These are phyloP conservation scores for Obelidium mucronatum DNA, from an alignment of 192 early-diverging fungal species.

Conservation along the genomic window DNA sequence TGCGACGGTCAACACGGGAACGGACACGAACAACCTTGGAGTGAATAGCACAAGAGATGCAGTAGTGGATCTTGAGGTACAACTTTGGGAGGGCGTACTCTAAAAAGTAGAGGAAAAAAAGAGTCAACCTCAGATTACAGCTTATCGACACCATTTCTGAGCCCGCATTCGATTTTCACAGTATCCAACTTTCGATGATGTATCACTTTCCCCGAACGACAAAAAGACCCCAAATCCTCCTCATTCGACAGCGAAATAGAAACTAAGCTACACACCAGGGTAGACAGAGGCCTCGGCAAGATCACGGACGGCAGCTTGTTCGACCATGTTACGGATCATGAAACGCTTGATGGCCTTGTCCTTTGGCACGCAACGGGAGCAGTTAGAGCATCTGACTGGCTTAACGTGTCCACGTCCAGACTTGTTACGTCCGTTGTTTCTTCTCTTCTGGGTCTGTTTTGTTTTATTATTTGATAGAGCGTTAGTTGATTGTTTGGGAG, in stretches of 20 bases:
- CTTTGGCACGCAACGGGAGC: conserved; percentile 95
- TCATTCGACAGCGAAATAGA: background rate
- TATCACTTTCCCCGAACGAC: too few species aligned
- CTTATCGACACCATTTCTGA: too few species aligned
- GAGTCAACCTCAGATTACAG: too few species aligned
- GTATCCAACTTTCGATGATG: too few species aligned
- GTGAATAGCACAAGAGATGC: conserved; percentile 94
- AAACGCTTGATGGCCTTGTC: conserved; percentile 99
- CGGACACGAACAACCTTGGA: conserved; percentile 92
- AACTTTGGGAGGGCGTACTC: conserved; percentile 97
- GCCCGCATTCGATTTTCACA: too few species aligned
- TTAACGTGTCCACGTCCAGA: conserved; percentile 98
- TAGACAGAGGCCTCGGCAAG: conserved; percentile 96
- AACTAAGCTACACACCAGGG: conserved; percentile 64
- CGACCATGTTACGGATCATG: conserved; percentile 98
- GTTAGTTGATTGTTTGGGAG: too few species aligned
- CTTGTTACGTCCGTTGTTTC: conserved; percentile 99
- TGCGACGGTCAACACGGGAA: conserved; percentile 85
- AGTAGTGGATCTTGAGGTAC: conserved; percentile 99
- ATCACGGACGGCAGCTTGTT: conserved; percentile 96
- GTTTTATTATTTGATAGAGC: background rate
- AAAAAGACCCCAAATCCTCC: too few species aligned
- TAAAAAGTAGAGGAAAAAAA: too few species aligned
- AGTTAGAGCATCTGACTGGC: conserved; percentile 98
- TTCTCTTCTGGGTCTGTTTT: conserved; percentile 95